A percentile compares a stretch with the other conserved stretches of the same genome.
Evolutionary conservation across 768 basidiomycete species (phyloP).

Genomic region (Pleurotus citrinopileatus): DNA sequence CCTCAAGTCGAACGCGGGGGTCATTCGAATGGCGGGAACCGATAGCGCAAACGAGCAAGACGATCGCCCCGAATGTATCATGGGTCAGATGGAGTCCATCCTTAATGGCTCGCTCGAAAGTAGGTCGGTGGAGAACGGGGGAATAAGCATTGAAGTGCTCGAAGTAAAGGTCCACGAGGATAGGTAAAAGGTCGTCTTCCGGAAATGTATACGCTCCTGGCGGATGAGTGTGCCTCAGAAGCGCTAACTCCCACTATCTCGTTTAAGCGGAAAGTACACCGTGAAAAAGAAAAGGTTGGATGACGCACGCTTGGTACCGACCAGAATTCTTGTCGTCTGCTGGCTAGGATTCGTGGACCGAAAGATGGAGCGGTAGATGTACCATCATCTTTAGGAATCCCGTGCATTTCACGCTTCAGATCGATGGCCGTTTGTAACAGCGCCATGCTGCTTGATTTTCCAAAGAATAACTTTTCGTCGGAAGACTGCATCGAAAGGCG

Average conservation of each 20-base stretch:
- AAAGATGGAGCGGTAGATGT: not conserved
- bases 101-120: constrained; percentile 52
- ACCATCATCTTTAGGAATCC: constrained; percentile 21
- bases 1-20: constrained; percentile 50
- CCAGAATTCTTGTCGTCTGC: constrained; percentile 50
- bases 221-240: constrained; percentile 18
- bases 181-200: constrained; percentile 45
- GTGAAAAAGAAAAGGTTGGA: not conserved
- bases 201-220: constrained; percentile 43
- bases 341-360: constrained; percentile 19
- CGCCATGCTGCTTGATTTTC: constrained; percentile 49
- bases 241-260: constrained; percentile 29
- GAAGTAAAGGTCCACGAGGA: constrained; percentile 68
- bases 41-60: constrained; percentile 40
- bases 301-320: constrained; percentile 40
- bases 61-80: constrained; percentile 40
- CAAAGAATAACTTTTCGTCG: constrained; percentile 42
- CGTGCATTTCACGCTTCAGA: constrained; percentile 51
- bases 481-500: constrained; percentile 35
- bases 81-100: constrained; percentile 51
- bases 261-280: no score
- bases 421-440: constrained; percentile 56
- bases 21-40: constrained; percentile 48
- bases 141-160: constrained; percentile 44
- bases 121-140: constrained; percentile 72